Base-by-base conservation (phyloP, 495 filamentous ascomycete genomes). In the Chaetomidium leptoderma region DNA sequence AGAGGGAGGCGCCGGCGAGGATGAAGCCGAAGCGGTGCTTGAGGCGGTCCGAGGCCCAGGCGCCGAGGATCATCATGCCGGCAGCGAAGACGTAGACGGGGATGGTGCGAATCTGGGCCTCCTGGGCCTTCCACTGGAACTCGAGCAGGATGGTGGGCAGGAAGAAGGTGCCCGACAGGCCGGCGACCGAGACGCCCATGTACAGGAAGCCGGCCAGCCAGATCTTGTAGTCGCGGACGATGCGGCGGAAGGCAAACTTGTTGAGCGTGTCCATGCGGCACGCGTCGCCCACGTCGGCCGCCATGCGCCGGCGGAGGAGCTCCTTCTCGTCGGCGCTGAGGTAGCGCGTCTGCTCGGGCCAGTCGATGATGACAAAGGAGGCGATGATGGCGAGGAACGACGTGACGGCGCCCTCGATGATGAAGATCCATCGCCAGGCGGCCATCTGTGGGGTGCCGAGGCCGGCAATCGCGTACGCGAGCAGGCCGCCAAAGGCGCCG, bases 21-120 rank as follows among this genome's bases (percentile, higher is more conserved):
- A 88, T 79, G 68, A 86, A 88, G 9, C 83, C 75, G 6, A 79
- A 82, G 14, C 53, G 79, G 3, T 68, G 72, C 58, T 86, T 80
- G 27, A 78, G 70, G 7, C 77, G 70, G 81, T 81, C 85, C 64
- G 78, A 82, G 5, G 86, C 70, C 59, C 78, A 79, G 0, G 84
- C 81, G 52, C 86, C 73, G 6, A 81, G 53, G 7, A 88, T 55
- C 14, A 80, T 81, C 71, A 85, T 83, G 59, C 83, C 81, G 8
- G 76, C 83, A 1, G 83, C 83, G 0, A 87, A 76, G 0, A 84
- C 72, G 62, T 88, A 88, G 0, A 84, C 84, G 0, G 86, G 86
- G 0, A 88, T 85, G 0, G 86, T 87, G 58, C 80, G 79, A 0
- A 87, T 76, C 13, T 72, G 74, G 23, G 87, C 71, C 21, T 82